Conservation (phyloP, 23 red algal species). For the Gracilaria domingensis region DNA sequence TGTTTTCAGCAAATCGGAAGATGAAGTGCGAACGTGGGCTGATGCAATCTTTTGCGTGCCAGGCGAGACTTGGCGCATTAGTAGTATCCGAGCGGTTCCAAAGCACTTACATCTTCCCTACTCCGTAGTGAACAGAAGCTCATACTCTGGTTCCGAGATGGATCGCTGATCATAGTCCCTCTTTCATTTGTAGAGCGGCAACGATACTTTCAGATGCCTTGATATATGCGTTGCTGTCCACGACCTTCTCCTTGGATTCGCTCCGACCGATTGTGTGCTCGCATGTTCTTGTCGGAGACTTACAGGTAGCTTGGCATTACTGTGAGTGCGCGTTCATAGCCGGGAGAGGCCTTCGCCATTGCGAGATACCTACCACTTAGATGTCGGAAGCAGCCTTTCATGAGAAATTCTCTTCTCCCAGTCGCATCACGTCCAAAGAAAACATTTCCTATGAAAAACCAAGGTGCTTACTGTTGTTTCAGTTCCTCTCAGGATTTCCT, state of each 20-base stretch:
- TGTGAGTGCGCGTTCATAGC: neutral
- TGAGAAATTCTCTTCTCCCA: slow-evolving; percentile 25
- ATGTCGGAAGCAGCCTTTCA: slow-evolving; percentile 6
- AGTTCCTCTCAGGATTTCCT: slow-evolving; percentile 2
- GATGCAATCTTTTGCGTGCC: neutral
- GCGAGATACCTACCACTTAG: neutral
- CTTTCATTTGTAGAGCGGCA: slow-evolving; percentile 26
- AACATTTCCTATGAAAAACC: slow-evolving; percentile 11
- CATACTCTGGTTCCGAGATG: neutral
- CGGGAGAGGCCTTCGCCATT: neutral
- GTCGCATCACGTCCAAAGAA: neutral
- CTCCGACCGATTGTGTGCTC: slow-evolving; percentile 2
- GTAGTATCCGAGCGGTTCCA: neutral
- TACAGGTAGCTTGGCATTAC: neutral
- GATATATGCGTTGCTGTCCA: slow-evolving; percentile 27
- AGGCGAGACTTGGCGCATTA: neutral
- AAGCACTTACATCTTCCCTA: neutral
- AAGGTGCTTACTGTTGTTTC: slow-evolving; percentile 11
- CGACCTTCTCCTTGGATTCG: neutral
- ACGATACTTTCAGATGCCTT: slow-evolving; percentile 27
- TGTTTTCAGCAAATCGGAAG: neutral
- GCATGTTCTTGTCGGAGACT: neutral
- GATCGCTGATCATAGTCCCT: neutral
- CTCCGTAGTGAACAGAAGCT: neutral
- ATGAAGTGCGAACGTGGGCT: neutral